Evolutionary conservation across 345 rosid genomes (phyloP), one percentile per base, ranked within the genome.

Genomic region (Leavenworthia alabamica): DNA sequence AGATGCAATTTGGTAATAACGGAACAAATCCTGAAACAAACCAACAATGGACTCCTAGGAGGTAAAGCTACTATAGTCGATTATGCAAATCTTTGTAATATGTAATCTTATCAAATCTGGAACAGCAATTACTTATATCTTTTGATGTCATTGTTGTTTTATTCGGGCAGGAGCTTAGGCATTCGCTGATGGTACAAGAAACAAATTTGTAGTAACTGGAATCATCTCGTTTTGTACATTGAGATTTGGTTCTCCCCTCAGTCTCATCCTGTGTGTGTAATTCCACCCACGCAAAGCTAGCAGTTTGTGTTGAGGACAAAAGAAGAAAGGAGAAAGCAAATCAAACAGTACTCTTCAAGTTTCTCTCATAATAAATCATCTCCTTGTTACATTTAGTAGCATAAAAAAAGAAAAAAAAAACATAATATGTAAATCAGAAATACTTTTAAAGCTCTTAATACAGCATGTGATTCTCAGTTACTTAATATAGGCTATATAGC

Each of bases 91-190:
- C 39, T 12, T 11, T 26, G 24, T 1, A 8, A 45, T 28, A 32
- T 49, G 35, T 31, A 59, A 59, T 40, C 2, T 1, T 27, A 68
- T 35, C 17, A 53, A 41, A 36, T 20, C 35, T 22, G 40, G 26
- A 31, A 41, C 19, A 32, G 22, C 44, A 26, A 32, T 32, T 15
- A 29, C 39, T 49, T 29, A 55, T 35, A 26, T 28, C 57, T 27
- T 49, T 55, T 7, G 13, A 33, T 32, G 55, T 60, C 37, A 32
- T n/a, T 49, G 55, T 20, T 74, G n/a, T 43, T 26, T 10, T 35
- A 19, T 35, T 15, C 5, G 12, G 14, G 5, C 78, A 85, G 90
- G 84, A 83, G 79, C 78, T 63, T 77, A 64, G 79, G 90, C 48
- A 78, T 83, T 64, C 73, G 83, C 35, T 83, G 74, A 81, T 66